Percentiles rank a stretch among this genome's conserved stretches.
phyloP scores from a whole-genome alignment of 2,329 filamentous ascomycete species.

The Colletotrichum tabaci region DNA sequence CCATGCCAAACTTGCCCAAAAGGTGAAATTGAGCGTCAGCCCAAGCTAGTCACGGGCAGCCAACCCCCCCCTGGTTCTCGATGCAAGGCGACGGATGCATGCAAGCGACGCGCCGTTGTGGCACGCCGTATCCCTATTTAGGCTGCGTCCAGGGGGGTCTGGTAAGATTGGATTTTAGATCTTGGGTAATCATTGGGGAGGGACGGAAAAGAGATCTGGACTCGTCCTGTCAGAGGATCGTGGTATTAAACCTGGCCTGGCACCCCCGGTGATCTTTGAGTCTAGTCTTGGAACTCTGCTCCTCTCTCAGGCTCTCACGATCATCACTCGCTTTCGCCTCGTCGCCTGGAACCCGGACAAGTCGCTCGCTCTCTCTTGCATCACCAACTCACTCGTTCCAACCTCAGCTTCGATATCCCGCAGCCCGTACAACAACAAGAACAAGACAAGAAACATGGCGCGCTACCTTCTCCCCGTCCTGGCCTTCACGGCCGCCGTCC shows the following conservation, averaged over 20 bases:
- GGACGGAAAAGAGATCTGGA: too few relatives aligned
- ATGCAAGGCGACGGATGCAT: not conserved
- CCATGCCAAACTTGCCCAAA: not conserved
- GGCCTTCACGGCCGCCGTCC: conserved; percentile 49
- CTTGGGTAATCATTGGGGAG: not conserved
- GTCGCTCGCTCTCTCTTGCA: too few relatives aligned
- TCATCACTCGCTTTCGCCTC: not conserved
- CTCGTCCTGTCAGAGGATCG: not conserved
- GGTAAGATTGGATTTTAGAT: not conserved
- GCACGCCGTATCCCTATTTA: conserved; percentile 9
- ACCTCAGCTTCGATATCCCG: not conserved
- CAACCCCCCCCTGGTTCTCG: not conserved
- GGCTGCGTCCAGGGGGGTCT: not conserved
- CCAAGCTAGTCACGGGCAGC: not conserved
- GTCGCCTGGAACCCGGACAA: too few relatives aligned
- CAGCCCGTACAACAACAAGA: not conserved
- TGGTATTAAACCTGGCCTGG: not conserved
- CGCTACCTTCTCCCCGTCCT: conserved; percentile 44
- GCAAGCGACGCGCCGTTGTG: not conserved
- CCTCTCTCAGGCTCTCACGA: not conserved
- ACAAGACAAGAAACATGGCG: not conserved
- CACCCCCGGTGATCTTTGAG: too few relatives aligned
- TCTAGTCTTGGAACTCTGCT: not conserved
- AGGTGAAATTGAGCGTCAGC: not conserved
- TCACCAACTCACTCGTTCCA: not conserved